These are phyloP conservation scores for Hypoxylon sp. DNA, from an alignment of 2,329 filamentous ascomycete species.

Conservation along the genomic window DNA sequence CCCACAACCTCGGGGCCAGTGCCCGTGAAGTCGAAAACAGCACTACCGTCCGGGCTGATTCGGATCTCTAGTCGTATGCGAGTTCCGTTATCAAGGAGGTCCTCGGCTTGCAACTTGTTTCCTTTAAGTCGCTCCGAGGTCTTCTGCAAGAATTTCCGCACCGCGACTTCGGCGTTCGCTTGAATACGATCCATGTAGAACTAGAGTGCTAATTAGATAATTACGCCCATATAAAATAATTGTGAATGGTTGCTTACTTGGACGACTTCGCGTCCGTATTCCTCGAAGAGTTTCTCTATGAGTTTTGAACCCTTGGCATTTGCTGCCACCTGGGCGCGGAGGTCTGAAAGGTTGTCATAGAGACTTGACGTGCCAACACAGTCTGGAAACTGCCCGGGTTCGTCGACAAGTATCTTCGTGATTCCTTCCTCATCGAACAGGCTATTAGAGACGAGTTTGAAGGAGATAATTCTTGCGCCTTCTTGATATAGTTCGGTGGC, in stretches of 20 bases:
- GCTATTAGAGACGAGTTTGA: constrained; percentile 57
- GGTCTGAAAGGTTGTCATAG: constrained; percentile 61
- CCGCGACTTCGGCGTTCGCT: constrained; percentile 58
- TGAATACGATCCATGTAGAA: constrained; percentile 60
- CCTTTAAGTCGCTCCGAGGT: constrained; percentile 62
- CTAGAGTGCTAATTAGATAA: constrained; percentile 8
- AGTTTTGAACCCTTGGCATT: constrained; percentile 58
- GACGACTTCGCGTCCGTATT: constrained; percentile 53
- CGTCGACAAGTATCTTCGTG: constrained; percentile 51
- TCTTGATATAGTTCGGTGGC: constrained; percentile 59
- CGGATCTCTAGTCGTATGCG: constrained; percentile 49
- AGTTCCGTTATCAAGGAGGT: constrained; percentile 79
- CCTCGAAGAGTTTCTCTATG: constrained; percentile 54
- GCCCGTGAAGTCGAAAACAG: constrained; percentile 67
- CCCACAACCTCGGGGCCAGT: constrained; percentile 68
- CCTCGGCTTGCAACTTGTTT: constrained; percentile 73
- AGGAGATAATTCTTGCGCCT: constrained; percentile 57
- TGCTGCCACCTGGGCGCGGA: constrained; percentile 61
- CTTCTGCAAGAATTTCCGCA: constrained; percentile 51
- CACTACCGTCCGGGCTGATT: constrained; percentile 78
- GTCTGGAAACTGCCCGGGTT: constrained; percentile 54
- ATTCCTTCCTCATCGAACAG: constrained; percentile 54
- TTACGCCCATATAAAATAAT: too few species aligned
- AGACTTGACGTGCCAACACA: constrained; percentile 56
- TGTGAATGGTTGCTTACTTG: constrained; percentile 41